Evolutionary conservation across 2,329 filamentous ascomycete genomes (phyloP), one percentile per base, ranked within the genome.

Genomic region (Amauroascus niger): DNA sequence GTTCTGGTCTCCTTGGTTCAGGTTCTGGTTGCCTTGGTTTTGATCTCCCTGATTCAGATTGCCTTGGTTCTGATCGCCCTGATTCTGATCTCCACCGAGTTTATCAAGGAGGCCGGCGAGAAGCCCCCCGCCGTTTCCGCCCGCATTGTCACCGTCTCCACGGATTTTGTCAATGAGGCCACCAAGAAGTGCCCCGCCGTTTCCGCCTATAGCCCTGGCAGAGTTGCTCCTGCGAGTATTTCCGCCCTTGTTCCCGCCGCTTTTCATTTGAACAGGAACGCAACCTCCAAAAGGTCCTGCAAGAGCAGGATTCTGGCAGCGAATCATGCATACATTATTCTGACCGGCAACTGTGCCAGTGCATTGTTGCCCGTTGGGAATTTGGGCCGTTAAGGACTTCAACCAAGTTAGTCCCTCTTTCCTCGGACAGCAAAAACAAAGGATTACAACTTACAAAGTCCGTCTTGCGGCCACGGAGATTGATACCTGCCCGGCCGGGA

Each of bases 251-350:
- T 40, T 52, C 9, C 59, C 37, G 14, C 35, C 35, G 18, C 49
- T 59, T 22, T 49, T 52, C 67, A 74, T 76, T 65, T 81, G 78
- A 6, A 81, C 74, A 11, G 79, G 77, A 16, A 82, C 75, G 59
- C 79, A 78, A 45, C 79, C 79, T 52, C 81, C 81, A 61, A 84
- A 84, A 28, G 81, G 81, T 13, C 81, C 80, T 35, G 80, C 80
- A 1, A 70, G 73, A 32, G 80, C 80, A 1, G 71, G 73, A 67
- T 84, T 84, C 70, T 80, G 69, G 69, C 80, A 83, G 24, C 79
- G 75, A 48, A 84, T 79, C 60, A 84, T 76, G 69, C 81, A 84
- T 60, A 82, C 74, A 60, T 79, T 79, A 33, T 71, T 64, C 67
- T 80, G 73, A 37, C 79, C 81, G 11, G 78, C 80, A 4, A 80